phyloP scores from a whole-genome alignment of 805 yeast species.

The Sugiyamaella mastotermitis region DNA sequence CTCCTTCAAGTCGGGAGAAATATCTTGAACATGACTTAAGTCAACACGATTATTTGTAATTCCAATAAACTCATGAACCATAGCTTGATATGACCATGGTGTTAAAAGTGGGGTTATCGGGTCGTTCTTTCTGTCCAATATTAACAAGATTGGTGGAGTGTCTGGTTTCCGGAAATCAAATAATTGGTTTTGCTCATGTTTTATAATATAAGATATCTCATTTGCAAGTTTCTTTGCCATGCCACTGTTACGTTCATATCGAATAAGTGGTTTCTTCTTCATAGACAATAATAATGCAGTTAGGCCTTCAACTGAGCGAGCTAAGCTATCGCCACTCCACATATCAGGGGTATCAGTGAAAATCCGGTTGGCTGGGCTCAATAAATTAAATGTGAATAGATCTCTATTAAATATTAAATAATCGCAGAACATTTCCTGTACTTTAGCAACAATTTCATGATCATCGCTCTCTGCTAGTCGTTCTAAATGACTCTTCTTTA shows the following conservation, averaged over 20 bases:
- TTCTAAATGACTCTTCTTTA: conserved; percentile 75
- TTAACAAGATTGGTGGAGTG: conserved; percentile 63
- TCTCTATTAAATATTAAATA: conserved; percentile 68
- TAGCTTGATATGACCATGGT: conserved; percentile 98
- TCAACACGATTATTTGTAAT: conserved; percentile 76
- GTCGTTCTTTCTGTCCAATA: conserved; percentile 81
- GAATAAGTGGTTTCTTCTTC: conserved; percentile 70
- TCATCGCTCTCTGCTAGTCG: conserved; percentile 87
- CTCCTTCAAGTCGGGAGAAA: conserved; percentile 53
- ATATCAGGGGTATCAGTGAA: conserved; percentile 33
- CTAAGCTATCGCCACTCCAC: conserved; percentile 44
- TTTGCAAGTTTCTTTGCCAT: conserved; percentile 63
- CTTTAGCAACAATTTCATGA: conserved; percentile 66
- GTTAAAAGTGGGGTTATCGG: conserved; percentile 87
- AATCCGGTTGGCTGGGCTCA: conserved; percentile 26
- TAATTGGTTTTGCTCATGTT: conserved; percentile 38
- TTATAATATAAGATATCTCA: conserved; percentile 40
- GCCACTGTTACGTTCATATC: conserved; percentile 66
- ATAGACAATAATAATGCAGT: conserved; percentile 61
- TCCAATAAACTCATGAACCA: conserved; percentile 90
- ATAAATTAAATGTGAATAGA: conserved; percentile 51
- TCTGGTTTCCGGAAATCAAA: conserved; percentile 65
- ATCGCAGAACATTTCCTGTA: conserved; percentile 82
- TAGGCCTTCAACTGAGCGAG: conserved; percentile 39
- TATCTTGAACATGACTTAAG: conserved; percentile 48